A percentile compares a stretch with the other conserved stretches of the same genome.
Conservation (phyloP, 2,329 filamentous ascomycete genomes). For the Botrytis medusae region DNA sequence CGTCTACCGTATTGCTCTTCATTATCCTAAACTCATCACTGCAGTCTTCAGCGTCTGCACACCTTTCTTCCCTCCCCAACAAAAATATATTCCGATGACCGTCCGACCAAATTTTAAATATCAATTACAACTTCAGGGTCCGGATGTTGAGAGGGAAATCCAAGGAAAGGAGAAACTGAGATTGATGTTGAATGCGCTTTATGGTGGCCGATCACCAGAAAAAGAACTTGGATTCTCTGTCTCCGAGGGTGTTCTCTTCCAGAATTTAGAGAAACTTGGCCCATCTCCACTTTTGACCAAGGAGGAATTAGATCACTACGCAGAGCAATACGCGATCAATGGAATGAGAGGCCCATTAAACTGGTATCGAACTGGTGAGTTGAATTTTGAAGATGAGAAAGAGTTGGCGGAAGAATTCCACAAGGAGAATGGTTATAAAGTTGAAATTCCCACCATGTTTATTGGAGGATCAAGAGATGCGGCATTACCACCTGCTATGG, state of each 20-base stretch:
- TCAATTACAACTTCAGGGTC: slow-evolving; percentile 75
- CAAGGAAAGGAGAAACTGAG: slow-evolving; percentile 62
- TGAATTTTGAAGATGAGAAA: slow-evolving; percentile 76
- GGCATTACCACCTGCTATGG: slow-evolving; percentile 72
- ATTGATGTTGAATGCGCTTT: slow-evolving; percentile 70
- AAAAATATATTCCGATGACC: slow-evolving; percentile 53
- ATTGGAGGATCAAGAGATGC: slow-evolving; percentile 69
- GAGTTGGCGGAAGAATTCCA: slow-evolving; percentile 57
- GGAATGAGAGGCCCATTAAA: slow-evolving; percentile 79
- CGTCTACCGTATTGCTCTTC: slow-evolving; percentile 72
- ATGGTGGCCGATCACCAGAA: slow-evolving; percentile 61
- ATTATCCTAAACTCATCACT: slow-evolving; percentile 69
- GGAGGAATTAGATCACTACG: slow-evolving; percentile 77
- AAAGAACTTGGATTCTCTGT: slow-evolving; percentile 59
- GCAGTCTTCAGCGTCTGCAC: slow-evolving; percentile 81
- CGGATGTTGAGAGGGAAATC: slow-evolving; percentile 60
- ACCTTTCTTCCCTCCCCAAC: slow-evolving; percentile 61
- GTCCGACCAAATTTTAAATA: slow-evolving; percentile 72
- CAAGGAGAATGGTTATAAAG: slow-evolving; percentile 52
- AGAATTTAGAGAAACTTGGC: slow-evolving; percentile 58
- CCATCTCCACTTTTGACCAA: slow-evolving; percentile 59
- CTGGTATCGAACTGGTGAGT: slow-evolving; percentile 77
- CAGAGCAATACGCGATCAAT: slow-evolving; percentile 65
- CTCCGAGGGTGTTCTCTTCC: slow-evolving; percentile 61
- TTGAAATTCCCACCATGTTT: slow-evolving; percentile 69